Base-by-base conservation (phyloP, 129 eudicot species). In the Saposhnikovia divaricata region DNA sequence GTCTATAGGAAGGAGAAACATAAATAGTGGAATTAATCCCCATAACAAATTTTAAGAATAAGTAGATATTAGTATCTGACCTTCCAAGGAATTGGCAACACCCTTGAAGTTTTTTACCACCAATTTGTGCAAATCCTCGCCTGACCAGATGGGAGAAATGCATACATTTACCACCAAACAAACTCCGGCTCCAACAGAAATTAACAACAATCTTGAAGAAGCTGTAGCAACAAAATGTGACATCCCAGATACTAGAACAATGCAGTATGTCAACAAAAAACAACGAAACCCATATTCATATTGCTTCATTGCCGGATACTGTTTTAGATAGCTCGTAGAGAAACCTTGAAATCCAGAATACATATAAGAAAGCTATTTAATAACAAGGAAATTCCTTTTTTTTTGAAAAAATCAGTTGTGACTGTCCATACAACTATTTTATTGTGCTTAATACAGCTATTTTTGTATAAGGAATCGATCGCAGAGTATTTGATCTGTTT, bases 11-110 rank as follows among this genome's bases (percentile, higher is more conserved):
- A 27, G 19, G 8, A 25, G 39, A 65, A 25, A 16, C 5, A 23
- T 65, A 2, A 27, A 4, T 9, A 7, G 45, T 6, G 9, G 10
- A 43, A 43, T 43, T 43, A 7, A 0, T 38, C 72, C 45, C 38
- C 37, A 65, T 1, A 27, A 25, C 38, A 65, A 65, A 27, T 3
- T 11, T 40, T 12, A 65, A 3, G 15, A 65, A 9, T n/a, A 65
- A 0, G 16, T 27, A 28, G 28, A 27, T 4, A 65, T 2, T 0
- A 10, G 34, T 28, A 9, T 65, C 78, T 37, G 81, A 93, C 97
- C 97, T 87, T 93, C 98, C 82, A 93, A 80, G 4, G 98, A 91
- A 70, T 87, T 69, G 78, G 98, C 98, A 83, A 93, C 96, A 18
- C 93, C 93, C 78, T 81, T 86, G 65, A 93, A 91, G 83, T 93